Base-by-base conservation (phyloP, 2,329 filamentous ascomycete genomes). In the Fusarium proliferatum region DNA sequence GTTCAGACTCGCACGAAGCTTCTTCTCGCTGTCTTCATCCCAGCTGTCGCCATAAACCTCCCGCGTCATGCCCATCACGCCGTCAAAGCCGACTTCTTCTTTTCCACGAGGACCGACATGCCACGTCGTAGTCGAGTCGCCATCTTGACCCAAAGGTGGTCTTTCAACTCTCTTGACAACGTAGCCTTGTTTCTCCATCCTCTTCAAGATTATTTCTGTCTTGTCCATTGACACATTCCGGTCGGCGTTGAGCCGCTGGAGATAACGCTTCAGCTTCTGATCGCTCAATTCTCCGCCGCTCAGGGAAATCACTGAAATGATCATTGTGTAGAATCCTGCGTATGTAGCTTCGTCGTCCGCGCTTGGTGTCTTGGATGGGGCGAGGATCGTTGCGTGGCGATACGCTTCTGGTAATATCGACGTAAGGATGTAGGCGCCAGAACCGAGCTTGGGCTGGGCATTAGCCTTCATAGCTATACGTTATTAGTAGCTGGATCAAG, bases 31-130 rank as follows among this genome's bases (percentile, higher is more conserved):
- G 72, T 91, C 88, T 6, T 87, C 84, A 4, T 84, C 83, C 49
- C 85, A 84, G 28, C 57, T 65, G 12, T 85, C 84, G 2, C 86
- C 89, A 79, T 90, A 92, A 2, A 92, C 85, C 61, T 87, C 82
- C 79, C 89, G 83, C 8, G 95, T 90, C 71, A 98, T 82, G 1
- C 90, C 91, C 23, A 91, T 89, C 17, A 96, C 92, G 2, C 93
- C 94, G 56, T 90, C 88, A n/a, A 91, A 86, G 0, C 93, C 94
- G 41, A 98, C 89, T 82, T 98, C 96, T 12, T 95, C 87, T 82
- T 93, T 96, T 10, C 93, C 96, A 28, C 96, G 88, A 10, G 94
- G 92, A 0, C 96, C 96, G 19, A 98, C 89, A 63, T 93, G 89
- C 88, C 94, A 99, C 53, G 94, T 95, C 12, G 94, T 87, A 5